Conservation (phyloP, 2,329 filamentous ascomycete genomes). For the Huntiella omanensis region DNA sequence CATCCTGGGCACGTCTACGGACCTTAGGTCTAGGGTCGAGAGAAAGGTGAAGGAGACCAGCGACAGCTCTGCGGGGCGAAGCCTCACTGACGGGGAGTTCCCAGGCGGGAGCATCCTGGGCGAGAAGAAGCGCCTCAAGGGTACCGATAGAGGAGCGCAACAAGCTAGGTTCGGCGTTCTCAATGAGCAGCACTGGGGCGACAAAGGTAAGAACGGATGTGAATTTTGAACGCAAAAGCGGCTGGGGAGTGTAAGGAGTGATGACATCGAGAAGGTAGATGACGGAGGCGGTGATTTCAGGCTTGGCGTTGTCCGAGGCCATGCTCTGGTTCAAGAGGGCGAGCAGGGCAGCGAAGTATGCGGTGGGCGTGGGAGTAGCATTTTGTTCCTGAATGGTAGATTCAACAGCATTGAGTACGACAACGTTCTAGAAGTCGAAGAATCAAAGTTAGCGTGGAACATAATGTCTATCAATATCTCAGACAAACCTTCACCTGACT, state of each 20-base stretch:
- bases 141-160: slow-evolving; percentile 79
- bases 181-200: slow-evolving; percentile 61
- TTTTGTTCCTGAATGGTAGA: slow-evolving; percentile 81
- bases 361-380: slow-evolving; percentile 64
- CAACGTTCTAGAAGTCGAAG: slow-evolving; percentile 42
- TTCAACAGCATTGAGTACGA: slow-evolving; percentile 81
- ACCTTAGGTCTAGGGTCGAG: slow-evolving; percentile 85
- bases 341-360: slow-evolving; percentile 89
- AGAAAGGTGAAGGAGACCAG: slow-evolving; percentile 66
- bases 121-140: slow-evolving; percentile 74
- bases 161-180: slow-evolving; percentile 71
- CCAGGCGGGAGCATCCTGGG: slow-evolving; percentile 79
- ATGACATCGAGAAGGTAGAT: slow-evolving; percentile 92
- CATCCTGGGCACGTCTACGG: slow-evolving; percentile 80
- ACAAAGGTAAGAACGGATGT: slow-evolving; percentile 76
- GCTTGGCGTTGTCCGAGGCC: slow-evolving; percentile 49
- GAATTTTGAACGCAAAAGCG: slow-evolving; percentile 86
- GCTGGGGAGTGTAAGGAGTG: slow-evolving; percentile 64
- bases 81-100: slow-evolving; percentile 66
- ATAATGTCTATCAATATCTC: background rate
- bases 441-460: background rate
- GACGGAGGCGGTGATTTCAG: slow-evolving; percentile 66
- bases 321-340: slow-evolving; percentile 68
- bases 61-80: slow-evolving; percentile 71
- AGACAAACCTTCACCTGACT: slow-evolving; percentile 69